These are phyloP conservation scores for Aspergillus japonicus DNA, from an alignment of 2,329 filamentous ascomycete genomes.

Conservation along the genomic window DNA sequence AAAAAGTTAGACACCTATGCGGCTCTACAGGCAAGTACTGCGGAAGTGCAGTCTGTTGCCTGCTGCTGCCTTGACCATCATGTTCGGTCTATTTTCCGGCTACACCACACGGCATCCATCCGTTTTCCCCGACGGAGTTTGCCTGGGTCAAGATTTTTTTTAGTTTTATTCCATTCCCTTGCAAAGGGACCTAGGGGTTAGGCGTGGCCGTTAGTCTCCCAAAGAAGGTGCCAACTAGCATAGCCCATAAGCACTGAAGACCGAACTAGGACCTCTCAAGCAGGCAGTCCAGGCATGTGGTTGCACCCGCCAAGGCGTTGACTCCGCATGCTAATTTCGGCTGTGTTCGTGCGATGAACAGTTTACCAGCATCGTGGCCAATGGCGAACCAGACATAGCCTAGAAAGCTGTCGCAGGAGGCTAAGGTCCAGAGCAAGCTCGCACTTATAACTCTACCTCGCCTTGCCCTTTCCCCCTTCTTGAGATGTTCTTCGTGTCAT, in stretches of 20 bases:
- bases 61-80: conserved; percentile 8
- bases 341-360: conserved; percentile 5
- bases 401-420: background rate
- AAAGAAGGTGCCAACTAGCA: conserved; percentile 25
- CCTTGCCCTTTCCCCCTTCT: conserved; percentile 11
- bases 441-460: conserved; percentile 3
- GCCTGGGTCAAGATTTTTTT: background rate
- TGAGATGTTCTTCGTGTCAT: conserved; percentile 10
- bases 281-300: background rate
- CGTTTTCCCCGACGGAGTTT: conserved; percentile 2
- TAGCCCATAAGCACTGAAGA: background rate
- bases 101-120: background rate
- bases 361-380: background rate
- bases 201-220: conserved; percentile 11
- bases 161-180: too few species aligned
- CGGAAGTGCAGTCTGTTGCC: background rate
- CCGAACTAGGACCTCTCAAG: background rate
- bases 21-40: conserved; percentile 1
- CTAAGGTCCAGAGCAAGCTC: background rate
- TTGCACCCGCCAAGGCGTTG: conserved; percentile 9
- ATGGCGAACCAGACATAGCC: background rate
- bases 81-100: background rate
- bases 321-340: conserved; percentile 4
- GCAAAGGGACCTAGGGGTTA: background rate
- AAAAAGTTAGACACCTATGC: background rate